Evolutionary conservation across 805 yeast species (phyloP), one percentile per base, ranked within the genome.

Genomic region (Priceomyces melissophilus): DNA sequence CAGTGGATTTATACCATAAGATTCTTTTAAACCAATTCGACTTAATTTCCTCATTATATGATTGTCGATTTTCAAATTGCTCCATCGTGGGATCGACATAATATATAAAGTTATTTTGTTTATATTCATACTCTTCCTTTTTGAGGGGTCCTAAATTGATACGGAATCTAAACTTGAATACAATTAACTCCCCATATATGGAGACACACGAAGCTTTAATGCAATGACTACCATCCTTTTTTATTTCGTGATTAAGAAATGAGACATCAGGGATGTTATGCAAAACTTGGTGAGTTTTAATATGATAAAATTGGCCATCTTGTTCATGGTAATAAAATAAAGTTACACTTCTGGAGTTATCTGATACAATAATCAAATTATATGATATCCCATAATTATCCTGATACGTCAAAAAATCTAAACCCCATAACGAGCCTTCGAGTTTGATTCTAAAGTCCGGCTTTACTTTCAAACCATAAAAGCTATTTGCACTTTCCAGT

Each of bases 351-450:
- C 70, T 76, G 3, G 78, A 65, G 49, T 82, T 82, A 46, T 80
- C 85, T 0, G 84, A 73, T 0, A 73, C 69, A 0, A 64, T 76
- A 10, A 82, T 45, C 32, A 75, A 40, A 40, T 65, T 53, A 29
- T 57, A 64, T 34, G 45, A 23, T 3, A 48, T 52, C 8, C 54
- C 57, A 4, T 35, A 8, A 3, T 32, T 13, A 15, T 47, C 54
- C 4, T 32, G 23, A 20, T 52, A 52, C 2, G 51, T 35, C n/a
- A 57, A 47, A 30, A 74, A 57, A 50, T 79, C 85, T 13, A 79
- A 49, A 0, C 87, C 86, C 89, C 89, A 83, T 2, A 73, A 78
- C 1, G 84, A 78, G 1, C 73, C 58, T 4, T 61, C 61, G 35
- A 73, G 48, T 26, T 57, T 61, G 3, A 74, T 40, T 17, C 49